Evolutionary conservation across 2,329 filamentous ascomycete genomes (phyloP), one percentile per base, ranked within the genome.

Genomic region (Didymella pomorum): DNA sequence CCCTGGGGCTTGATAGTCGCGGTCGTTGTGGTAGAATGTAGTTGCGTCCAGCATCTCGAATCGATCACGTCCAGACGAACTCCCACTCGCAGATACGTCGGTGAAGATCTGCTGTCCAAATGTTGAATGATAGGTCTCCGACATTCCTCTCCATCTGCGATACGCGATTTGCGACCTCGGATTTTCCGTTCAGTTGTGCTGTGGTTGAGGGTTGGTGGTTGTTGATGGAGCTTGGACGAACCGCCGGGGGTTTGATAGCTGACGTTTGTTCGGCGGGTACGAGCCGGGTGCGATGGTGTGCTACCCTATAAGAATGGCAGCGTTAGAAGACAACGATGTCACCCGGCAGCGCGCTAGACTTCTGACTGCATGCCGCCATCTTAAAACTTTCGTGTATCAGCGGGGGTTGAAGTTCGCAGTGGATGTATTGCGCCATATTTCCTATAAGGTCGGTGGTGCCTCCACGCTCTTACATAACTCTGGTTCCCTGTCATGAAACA

Each of bases 91-190:
- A 77, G 67, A 69, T 43, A 57, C 63, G 62, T 70, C 71, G 68
- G 65, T 72, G 72, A 71, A 76, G 68, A 71, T 75, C 73, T 67
- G 73, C 67, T 66, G 68, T 67, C 73, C 73, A 77, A 72, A 69
- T 58, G 62, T 65, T 71, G 69, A 65, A 62, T 62, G 62, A 65
- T 68, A 68, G 61, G 63, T 67, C 48, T 68, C 70, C 58, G 72
- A 74, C 73, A 76, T 76, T 69, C 60, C 71, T 73, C 71, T 75
- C 73, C 73, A 76, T 76, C 67, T 68, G 73, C 72, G 58, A 63
- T 56, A 58, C 53, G 52, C 59, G 60, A 56, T 64, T 50, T 55
- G 44, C 52, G 9, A 20, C 20, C 33, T 46, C 28, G 1, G 28
- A 37, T 47, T 39, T 12, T 56, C 21, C 18, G 23, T 4, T 35